Percentiles rank a stretch among this genome's conserved stretches.
Conservation (phyloP, 768 basidiomycete species). For the Holtermannia corniformis region DNA sequence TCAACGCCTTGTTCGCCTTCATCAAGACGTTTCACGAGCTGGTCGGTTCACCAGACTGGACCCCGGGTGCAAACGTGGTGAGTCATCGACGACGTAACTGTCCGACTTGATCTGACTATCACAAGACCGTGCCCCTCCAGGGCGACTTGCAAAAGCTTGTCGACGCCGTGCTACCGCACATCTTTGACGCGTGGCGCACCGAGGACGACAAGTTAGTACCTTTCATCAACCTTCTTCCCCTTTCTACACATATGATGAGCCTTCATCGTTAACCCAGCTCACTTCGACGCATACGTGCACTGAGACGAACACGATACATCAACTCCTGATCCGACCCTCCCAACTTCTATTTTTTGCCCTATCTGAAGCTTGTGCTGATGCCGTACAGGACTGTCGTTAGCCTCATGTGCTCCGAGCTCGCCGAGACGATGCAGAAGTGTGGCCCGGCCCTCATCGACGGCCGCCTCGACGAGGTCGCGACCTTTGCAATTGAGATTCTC, state of each 20-base stretch:
- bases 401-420: constrained; percentile 73
- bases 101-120: constrained; percentile 5
- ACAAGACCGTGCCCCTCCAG: constrained; percentile 41
- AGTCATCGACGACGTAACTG: constrained; percentile 36
- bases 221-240: constrained; percentile 5
- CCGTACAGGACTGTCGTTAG: constrained; percentile 55
- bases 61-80: constrained; percentile 59
- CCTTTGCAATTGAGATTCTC: constrained; percentile 71
- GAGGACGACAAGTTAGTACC: constrained; percentile 91
- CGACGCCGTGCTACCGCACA: constrained; percentile 58
- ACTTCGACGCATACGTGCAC: constrained; percentile 58
- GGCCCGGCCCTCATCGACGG: constrained; percentile 76
- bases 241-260: constrained; percentile 47
- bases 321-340: constrained; percentile 41
- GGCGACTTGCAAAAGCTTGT: constrained; percentile 69
- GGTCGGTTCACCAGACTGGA: constrained; percentile 72
- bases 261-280: constrained; percentile 58
- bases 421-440: constrained; percentile 83
- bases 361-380: constrained; percentile 1
- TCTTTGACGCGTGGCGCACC: constrained; percentile 80
- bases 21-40: constrained; percentile 86
- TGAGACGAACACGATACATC: constrained; percentile 49
- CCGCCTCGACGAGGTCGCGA: constrained; percentile 71
- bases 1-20: constrained; percentile 76
- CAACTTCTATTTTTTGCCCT: constrained; percentile 2